Percentiles rank a stretch among this genome's conserved stretches.
phyloP scores from a whole-genome alignment of 305 asterid species.

The Solanum hybrid region DNA sequence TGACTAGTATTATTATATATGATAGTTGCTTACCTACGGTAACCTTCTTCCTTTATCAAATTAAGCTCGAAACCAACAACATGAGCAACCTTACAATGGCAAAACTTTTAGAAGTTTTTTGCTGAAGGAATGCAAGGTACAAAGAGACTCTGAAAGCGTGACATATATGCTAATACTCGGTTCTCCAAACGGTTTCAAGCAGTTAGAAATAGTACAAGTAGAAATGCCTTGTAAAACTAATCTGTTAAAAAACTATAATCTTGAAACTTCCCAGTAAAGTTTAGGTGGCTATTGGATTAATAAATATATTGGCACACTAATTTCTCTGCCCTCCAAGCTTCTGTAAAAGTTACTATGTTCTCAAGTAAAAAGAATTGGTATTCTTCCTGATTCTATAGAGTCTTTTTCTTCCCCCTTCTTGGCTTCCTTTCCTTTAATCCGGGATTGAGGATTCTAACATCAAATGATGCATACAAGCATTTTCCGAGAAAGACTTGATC shows the following conservation, averaged over 20 bases:
- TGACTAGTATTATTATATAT: not conserved
- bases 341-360: not conserved
- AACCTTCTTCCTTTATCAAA: not conserved
- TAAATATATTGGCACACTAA: not conserved
- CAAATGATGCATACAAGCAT: not conserved
- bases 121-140: not conserved
- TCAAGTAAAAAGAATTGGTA: not conserved
- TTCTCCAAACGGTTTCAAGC: not conserved
- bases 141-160: not conserved
- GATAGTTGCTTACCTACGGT: not conserved
- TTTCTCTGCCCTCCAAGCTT: not conserved
- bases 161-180: not conserved
- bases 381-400: not conserved
- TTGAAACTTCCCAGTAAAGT: not conserved
- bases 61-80: not conserved
- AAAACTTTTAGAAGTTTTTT: not conserved
- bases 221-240: not conserved
- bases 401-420: not conserved
- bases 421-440: not conserved
- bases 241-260: not conserved
- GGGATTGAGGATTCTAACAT: not conserved
- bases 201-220: not conserved
- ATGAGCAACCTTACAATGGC: not conserved
- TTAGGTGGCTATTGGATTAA: not conserved
- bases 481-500: not conserved